Evolutionary conservation across 306 rosid genomes (phyloP), one percentile per base, ranked within the genome.

Genomic region (Cucurbita maxima): DNA sequence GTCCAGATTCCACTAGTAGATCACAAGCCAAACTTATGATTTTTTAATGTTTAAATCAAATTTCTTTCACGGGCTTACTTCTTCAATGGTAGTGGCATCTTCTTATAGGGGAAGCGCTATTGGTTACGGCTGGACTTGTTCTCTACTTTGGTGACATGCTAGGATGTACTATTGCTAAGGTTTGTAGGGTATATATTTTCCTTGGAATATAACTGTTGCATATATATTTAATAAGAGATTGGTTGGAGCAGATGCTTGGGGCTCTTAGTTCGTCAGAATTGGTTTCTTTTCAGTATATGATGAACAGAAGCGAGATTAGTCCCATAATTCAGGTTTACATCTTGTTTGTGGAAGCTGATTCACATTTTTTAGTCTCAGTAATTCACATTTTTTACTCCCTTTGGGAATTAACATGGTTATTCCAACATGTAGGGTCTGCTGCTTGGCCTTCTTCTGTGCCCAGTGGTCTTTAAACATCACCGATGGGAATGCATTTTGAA

Each of bases 141-240:
- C 92, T 89, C 68, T 91, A 94, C 84, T 89, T 91, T 84, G 91
- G 99, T 58, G 99, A 91, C 84, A 86, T 91, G 95, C 55, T 89
- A 82, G 76, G 86, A 59, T 85, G 84, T 72, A 85, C 97, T 66
- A 80, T 82, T 61, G 80, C 76, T 51, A 94, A 86, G 96, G 98
- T 94, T 60, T 34, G 87, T 76, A 64, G 66, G 6, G 16, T n/a
- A 40, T 47, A 8, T 72, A 19, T 40, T 64, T 45, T 73, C 45
- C 69, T 58, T 58, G 71, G 55, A 58, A 57, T 53, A 4, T 75
- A 73, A 56, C 25, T 58, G 70, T 43, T 77, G 59, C 72, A 40
- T 69, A 58, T 76, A 54, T 54, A 76, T 55, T 76, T 63, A 63
- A 74, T 77, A 59, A 58, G 18, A 48, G n/a, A 61, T 60, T 79